Percentiles rank a stretch among this genome's conserved stretches.
Conservation (phyloP, 441 rosid species). For the Populus trichocarpa region DNA sequence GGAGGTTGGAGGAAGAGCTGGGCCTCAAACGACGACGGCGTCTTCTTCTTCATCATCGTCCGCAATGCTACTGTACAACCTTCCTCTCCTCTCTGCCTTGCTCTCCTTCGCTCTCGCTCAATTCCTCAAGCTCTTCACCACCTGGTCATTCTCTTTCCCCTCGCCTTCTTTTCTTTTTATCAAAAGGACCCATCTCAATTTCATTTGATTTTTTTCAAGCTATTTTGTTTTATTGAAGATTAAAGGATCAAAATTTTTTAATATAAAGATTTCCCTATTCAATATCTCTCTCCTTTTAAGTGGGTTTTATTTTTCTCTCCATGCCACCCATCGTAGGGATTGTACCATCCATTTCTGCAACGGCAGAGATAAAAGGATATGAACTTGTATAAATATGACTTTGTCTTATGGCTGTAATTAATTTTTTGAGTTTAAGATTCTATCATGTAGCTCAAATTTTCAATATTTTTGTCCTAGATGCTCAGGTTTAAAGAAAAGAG, state of each 20-base stretch:
- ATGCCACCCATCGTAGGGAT: background rate
- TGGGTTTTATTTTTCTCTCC: background rate
- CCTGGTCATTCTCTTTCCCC: constrained; percentile 48
- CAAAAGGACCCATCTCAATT: background rate
- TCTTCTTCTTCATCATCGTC: constrained; percentile 35
- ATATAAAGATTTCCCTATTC: background rate
- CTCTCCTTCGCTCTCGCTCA: constrained; percentile 91
- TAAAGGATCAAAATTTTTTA: background rate
- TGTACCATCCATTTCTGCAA: background rate
- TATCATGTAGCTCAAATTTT: constrained; percentile 27
- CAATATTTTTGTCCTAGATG: constrained; percentile 43
- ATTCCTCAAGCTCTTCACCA: constrained; percentile 90
- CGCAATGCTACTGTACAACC: constrained; percentile 50
- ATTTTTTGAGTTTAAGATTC: background rate
- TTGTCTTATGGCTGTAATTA: background rate
- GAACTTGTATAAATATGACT: background rate
- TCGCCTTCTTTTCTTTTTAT: background rate
- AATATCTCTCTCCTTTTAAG: background rate
- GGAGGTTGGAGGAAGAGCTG: constrained; percentile 59
- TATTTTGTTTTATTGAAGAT: background rate
- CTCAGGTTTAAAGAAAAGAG: constrained; percentile 93
- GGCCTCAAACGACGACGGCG: constrained; percentile 26
- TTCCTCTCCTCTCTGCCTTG: constrained; percentile 84
- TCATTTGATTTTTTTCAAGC: too few species aligned
- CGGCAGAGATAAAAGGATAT: background rate